Base-by-base conservation (phyloP, 2,329 filamentous ascomycete genomes). In the Lasiodiplodia sp. region DNA sequence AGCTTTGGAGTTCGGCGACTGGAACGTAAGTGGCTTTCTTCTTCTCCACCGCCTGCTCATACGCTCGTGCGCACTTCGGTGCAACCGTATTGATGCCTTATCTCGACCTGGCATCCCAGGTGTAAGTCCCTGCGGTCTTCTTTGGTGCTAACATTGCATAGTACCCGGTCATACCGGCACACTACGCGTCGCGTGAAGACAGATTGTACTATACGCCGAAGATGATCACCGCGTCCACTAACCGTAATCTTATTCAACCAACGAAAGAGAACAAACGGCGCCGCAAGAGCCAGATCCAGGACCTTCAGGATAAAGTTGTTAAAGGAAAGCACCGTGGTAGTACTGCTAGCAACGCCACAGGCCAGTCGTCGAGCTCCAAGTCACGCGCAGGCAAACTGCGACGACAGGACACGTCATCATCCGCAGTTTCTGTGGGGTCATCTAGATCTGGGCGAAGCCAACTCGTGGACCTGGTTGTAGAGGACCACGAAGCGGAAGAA, bases 151-250 rank as follows among this genome's bases (percentile, higher is more conserved):
- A 60, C 16, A 55, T 28, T 57, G 18, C 72, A 63, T 74, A 96
- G 92, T 98, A 98, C 79, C 95, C 94, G 28, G 95, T 98, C 34
- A 94, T 98, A 72, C 95, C 94, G 40, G 94, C 89, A 23, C 87
- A 92, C 77, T 88, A 93, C 71, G 91, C 93, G 18, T 86, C 90
- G 37, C 86, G 89, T 68, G 91, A 94, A 69, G 86, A 91, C 71
- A 92, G 90, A 76, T 76, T 90, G 60, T 79, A 82, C 68, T 73
- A 80, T 60, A 80, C 84, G 56, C 87, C 87, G 11, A 79, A 77
- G 51, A 83, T 88, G 28, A 75, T 89, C 58, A 87, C 86, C 3
- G 83, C 85, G 28, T 85, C 86, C 7, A 85, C 86, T 7, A 88
- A 88, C 72, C 79, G 85, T 63, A 81, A 85, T 68, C 72, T 87